A percentile compares a stretch with the other conserved stretches of the same genome.
Evolutionary conservation across 1,139 yeast genomes (phyloP).

Genomic region (Candida mesenterica): DNA sequence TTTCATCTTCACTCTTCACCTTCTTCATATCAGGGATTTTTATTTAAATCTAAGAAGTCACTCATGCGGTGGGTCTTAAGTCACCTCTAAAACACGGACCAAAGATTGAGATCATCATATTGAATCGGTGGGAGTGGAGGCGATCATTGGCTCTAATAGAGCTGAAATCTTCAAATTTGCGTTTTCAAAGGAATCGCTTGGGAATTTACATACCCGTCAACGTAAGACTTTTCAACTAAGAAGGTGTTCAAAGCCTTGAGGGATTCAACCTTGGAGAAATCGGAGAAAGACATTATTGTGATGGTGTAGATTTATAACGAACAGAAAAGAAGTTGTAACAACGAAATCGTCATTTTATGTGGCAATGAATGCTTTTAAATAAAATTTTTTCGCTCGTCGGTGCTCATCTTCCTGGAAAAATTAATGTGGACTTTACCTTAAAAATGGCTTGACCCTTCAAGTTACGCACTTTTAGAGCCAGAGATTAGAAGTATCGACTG

Average conservation of each 20-base stretch:
- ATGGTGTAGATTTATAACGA: slow-evolving; percentile 9
- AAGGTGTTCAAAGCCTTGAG: slow-evolving; percentile 80
- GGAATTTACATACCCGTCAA: slow-evolving; percentile 73
- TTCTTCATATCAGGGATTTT: slow-evolving; percentile 33
- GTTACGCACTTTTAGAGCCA: no score
- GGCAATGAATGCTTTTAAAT: slow-evolving; percentile 3
- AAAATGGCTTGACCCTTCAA: no score
- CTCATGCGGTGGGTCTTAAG: slow-evolving; percentile 93
- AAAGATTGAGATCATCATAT: slow-evolving; percentile 71
- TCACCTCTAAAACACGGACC: slow-evolving; percentile 98
- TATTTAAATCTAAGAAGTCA: slow-evolving; percentile 61
- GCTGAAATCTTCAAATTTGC: no score
- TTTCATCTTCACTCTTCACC: slow-evolving; percentile 8
- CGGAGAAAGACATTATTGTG: slow-evolving; percentile 64
- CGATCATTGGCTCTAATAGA: no score
- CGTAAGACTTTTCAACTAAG: slow-evolving; percentile 89
- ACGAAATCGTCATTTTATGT: not conserved
- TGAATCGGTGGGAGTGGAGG: not conserved
- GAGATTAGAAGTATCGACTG: no score
- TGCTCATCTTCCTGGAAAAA: not conserved
- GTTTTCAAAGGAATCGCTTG: not conserved
- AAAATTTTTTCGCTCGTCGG: slow-evolving; percentile 2
- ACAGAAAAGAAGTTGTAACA: slow-evolving; percentile 5
- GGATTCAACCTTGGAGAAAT: slow-evolving; percentile 79
- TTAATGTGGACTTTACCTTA: not conserved